These are phyloP conservation scores for Verticillium longisporum DNA, from an alignment of 2,329 filamentous ascomycete genomes.

Conservation along the genomic window DNA sequence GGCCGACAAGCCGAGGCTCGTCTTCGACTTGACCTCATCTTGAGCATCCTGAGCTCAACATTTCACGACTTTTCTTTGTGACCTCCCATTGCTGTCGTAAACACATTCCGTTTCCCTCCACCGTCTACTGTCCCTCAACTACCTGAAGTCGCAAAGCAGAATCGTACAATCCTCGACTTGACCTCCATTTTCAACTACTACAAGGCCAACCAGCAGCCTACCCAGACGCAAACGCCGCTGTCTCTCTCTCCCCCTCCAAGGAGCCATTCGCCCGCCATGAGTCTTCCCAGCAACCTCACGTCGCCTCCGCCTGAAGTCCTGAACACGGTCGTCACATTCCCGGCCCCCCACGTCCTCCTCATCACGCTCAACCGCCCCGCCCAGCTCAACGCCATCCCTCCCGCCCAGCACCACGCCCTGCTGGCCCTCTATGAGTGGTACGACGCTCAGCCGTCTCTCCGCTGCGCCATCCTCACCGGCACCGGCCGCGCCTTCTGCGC, in stretches of 20 bases:
- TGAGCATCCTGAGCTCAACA: not conserved
- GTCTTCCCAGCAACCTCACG: not conserved
- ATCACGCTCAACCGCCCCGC: slow-evolving; percentile 53
- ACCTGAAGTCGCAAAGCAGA: too few relatives aligned
- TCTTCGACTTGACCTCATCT: not conserved
- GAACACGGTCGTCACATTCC: slow-evolving; percentile 39
- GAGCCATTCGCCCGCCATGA: not conserved
- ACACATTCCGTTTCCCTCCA: too few relatives aligned
- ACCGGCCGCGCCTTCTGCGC: slow-evolving; percentile 60
- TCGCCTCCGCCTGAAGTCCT: slow-evolving; percentile 29
- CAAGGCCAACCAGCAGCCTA: too few relatives aligned
- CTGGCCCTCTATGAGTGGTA: slow-evolving; percentile 44
- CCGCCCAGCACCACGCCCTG: slow-evolving; percentile 40
- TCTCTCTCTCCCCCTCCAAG: too few relatives aligned
- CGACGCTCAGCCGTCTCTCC: slow-evolving; percentile 52
- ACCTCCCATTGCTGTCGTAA: too few relatives aligned
- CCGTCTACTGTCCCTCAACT: too few relatives aligned
- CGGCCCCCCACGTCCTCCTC: slow-evolving; percentile 46
- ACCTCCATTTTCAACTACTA: too few relatives aligned
- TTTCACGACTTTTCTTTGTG: not conserved
- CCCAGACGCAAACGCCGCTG: too few relatives aligned
- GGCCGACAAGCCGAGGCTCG: not conserved
- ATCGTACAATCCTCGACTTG: too few relatives aligned
- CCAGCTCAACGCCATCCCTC: slow-evolving; percentile 51
- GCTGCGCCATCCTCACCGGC: slow-evolving; percentile 58